Base-by-base conservation (phyloP, 2,329 filamentous ascomycete species). In the Plenodomus tracheiphilus region DNA sequence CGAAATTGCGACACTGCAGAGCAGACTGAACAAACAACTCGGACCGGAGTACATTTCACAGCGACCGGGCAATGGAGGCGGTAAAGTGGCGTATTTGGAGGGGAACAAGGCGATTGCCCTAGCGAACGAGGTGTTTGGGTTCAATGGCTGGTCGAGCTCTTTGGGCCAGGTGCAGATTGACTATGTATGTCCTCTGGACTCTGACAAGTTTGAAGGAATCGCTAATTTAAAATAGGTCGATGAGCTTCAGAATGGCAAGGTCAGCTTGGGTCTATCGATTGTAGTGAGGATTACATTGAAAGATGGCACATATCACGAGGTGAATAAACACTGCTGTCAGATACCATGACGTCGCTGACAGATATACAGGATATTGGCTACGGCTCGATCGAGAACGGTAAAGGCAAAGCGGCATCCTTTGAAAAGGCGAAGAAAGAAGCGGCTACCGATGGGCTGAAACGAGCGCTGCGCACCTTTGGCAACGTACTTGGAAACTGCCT, bases 351-450 rank as follows among this genome's bases (percentile, higher is more conserved):
- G 28, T 32, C 15, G 19, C 48, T 59, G 36, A 63, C 54, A 7
- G 38, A 21, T 7, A 16, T 43, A n/a, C 47, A 84, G 81, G 94
- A 99, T 68, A 88, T 97, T 54, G 94, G 94, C 21, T 99, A 99
- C 66, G 94, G 94, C 7, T 89, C 94, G 59, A 96, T 96, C 61
- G 93, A 97, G 72, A 99, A 99, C 66, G 91, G 87, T 72, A 95
- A 93, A 74, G 89, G 90, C 47, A 99, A 99, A 75, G 93, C 92
- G 2, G 88, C 89, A 43, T 94, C 93, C 0, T 99, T 97, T 65
- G 94, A 99, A 71, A 99, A 99, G 75, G 92, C 94, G 1, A 99
- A 97, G 78, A 99, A 99, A 72, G 92, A 97, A 76, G 95, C 91
- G 7, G 95, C 91, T 2, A 97, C 95, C 9, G 94, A 99, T 74